phyloP scores from a whole-genome alignment of 768 basidiomycete genomes.

The Roridomyces roridus region DNA sequence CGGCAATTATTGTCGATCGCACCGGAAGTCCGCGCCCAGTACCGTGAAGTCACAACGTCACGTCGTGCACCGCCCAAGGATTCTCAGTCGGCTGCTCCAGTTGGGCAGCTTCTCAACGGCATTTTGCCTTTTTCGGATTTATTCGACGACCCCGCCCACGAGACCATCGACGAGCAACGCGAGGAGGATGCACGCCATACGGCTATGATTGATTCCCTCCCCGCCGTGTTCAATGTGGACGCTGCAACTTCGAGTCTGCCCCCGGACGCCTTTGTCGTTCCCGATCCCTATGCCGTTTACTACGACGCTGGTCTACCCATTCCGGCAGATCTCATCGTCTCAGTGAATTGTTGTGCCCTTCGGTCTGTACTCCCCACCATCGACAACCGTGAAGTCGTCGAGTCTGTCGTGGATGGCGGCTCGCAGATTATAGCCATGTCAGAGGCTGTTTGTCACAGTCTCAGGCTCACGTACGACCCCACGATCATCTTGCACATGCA shows the following conservation, averaged over 20 bases:
- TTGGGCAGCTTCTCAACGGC: background rate
- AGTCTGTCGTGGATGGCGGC: slow-evolving; percentile 26
- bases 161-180: background rate
- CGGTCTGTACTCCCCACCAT: background rate
- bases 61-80: background rate
- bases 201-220: slow-evolving; percentile 3
- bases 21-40: slow-evolving; percentile 23
- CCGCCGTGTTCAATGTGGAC: background rate
- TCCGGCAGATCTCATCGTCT: background rate
- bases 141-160: background rate
- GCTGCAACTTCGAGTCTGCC: background rate
- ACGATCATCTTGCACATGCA: background rate
- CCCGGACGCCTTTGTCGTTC: background rate
- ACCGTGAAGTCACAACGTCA: slow-evolving; percentile 24
- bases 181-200: background rate
- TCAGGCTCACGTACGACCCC: background rate
- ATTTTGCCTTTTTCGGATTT: background rate
- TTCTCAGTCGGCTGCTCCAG: background rate
- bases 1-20: slow-evolving; percentile 26
- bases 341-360: background rate
- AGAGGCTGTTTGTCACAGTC: slow-evolving; percentile 17
- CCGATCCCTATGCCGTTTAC: background rate
- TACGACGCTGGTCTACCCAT: background rate
- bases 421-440: slow-evolving; percentile 29
- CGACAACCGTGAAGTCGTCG: background rate